Base-by-base conservation (phyloP, 1,284 basidiomycete species). In the Schizophyllum commune region DNA sequence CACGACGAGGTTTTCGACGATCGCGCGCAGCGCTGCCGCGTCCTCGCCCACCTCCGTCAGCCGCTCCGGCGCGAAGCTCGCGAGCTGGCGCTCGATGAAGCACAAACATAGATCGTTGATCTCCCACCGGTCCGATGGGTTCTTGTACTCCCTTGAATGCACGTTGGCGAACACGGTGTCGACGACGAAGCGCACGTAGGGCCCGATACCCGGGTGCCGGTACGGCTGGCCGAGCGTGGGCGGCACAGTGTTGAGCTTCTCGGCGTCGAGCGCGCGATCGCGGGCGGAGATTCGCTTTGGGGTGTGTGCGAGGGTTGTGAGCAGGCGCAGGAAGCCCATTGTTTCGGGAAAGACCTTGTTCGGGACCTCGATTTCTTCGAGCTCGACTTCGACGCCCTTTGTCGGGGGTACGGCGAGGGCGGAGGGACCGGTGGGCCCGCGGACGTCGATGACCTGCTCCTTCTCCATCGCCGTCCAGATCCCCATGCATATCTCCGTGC, bases 401-500 rank as follows among this genome's bases (percentile, higher is more conserved):
- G 82, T 83, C 13, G 81, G 75, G 2, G 80, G 75, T 11, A 86
- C 68, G 21, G 79, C 68, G 32, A 67, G 69, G 1, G 72, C 69
- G 32, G 77, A 75, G 2, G 78, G 70, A 1, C 77, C 68, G 13
- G 75, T 70, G 7, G 76, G 65, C 1, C 74, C 74, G 32, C 87
- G 83, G 11, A 90, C 84, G 63, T 90, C 90, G 72, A 92, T 89
- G n/a, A 94, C 87, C 65, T 94, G 90, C 55, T 89, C 78, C 55
- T 88, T 81, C 73, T 97, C 94, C 83, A 91, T 90, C 65, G 88
- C 75, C 8, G 78, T 79, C 94, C 94, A 96, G 1, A 95, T 85
- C 4, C 85, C 84, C 64, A 84, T 85, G 69, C 92, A 91, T 34
- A 95, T 85, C 65, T 94, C 91, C 15, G 89, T 83, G 21, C 91